These are phyloP conservation scores for Cokeromyces recurvatus DNA, from an alignment of 371 early-diverging fungal genomes.

Conservation along the genomic window DNA sequence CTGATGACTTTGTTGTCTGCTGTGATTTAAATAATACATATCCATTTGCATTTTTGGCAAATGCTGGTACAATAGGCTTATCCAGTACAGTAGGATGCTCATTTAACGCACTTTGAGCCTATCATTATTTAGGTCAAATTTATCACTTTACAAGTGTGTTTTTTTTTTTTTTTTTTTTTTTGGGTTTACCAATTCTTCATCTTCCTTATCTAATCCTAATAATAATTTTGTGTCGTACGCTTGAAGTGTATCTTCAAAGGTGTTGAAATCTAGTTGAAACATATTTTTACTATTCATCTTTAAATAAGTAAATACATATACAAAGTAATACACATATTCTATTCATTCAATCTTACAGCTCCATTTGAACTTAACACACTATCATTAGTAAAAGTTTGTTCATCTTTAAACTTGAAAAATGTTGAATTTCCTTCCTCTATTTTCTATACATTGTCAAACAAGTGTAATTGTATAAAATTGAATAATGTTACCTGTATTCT, in stretches of 20 bases:
- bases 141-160: not conserved
- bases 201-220: constrained; percentile 21
- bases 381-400: constrained; percentile 30
- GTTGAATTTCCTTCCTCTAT: constrained; percentile 27
- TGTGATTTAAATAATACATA: constrained; percentile 33
- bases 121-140: not conserved
- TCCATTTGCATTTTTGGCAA: constrained; percentile 34
- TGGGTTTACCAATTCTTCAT: constrained; percentile 22
- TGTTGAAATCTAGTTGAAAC: constrained; percentile 32
- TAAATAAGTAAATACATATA: not conserved
- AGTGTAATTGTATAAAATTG: no score
- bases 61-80: constrained; percentile 41
- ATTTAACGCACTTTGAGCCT: constrained; percentile 23
- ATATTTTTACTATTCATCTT: constrained; percentile 18
- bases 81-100: constrained; percentile 19
- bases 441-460: no score
- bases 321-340: no score
- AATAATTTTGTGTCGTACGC: constrained; percentile 14
- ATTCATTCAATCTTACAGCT: no score
- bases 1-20: constrained; percentile 5
- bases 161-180: not conserved
- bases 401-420: constrained; percentile 47
- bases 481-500: constrained; percentile 22
- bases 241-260: constrained; percentile 19
- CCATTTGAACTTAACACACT: no score